Evolutionary conservation across 1,139 yeast genomes (phyloP).

Genomic region (Suhomyces terraborum): DNA sequence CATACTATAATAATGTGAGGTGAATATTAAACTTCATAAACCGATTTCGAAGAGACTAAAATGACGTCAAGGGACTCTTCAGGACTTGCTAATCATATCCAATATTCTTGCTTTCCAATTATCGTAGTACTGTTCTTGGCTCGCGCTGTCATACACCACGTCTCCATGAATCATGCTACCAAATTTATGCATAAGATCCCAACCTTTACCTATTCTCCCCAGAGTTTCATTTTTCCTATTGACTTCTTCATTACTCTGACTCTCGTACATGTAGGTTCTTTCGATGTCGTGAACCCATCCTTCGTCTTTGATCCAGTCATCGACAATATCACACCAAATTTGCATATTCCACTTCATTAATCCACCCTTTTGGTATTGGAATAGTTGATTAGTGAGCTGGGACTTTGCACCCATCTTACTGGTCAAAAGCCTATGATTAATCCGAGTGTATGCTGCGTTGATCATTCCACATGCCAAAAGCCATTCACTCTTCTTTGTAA

Average conservation of each 20-base stretch:
- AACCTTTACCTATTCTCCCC: constrained; percentile 37
- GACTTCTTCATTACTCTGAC: constrained; percentile 22
- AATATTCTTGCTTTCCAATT: constrained; percentile 31
- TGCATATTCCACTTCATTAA: constrained; percentile 48
- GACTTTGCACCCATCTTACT: constrained; percentile 51
- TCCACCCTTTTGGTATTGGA: constrained; percentile 56
- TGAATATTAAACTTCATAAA: no score
- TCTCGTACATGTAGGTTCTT: constrained; percentile 38
- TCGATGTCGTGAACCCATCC: constrained; percentile 57
- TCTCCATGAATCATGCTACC: constrained; percentile 44
- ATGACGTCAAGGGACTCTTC: not conserved
- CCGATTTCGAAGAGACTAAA: not conserved
- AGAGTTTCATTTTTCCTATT: constrained; percentile 25
- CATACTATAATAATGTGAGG: not conserved
- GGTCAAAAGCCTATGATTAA: constrained; percentile 50
- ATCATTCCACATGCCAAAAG: constrained; percentile 67
- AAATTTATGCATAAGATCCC: constrained; percentile 32
- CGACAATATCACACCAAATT: constrained; percentile 55
- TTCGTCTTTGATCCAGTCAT: constrained; percentile 53
- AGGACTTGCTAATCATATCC: constrained; percentile 4
- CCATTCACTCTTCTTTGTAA: constrained; percentile 61
- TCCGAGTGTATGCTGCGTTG: constrained; percentile 56
- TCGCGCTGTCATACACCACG: constrained; percentile 28
- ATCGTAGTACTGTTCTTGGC: constrained; percentile 35
- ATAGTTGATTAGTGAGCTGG: constrained; percentile 51